These are phyloP conservation scores for Aspergillus candidus DNA, from an alignment of 2,329 filamentous ascomycete species.

Conservation along the genomic window DNA sequence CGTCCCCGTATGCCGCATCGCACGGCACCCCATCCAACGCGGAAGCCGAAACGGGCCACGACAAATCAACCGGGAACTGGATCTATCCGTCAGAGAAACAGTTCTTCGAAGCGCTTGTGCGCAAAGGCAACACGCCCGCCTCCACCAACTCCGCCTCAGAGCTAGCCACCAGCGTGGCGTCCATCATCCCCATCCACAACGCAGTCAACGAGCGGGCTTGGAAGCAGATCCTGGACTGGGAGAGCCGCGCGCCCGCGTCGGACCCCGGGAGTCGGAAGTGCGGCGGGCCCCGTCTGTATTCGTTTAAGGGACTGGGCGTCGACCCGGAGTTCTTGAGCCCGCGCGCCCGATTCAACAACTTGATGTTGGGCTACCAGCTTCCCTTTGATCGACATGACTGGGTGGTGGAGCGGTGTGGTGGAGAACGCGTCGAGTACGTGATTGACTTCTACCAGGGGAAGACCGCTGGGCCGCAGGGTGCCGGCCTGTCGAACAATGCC, in stretches of 20 bases:
- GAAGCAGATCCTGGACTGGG: conserved; percentile 87
- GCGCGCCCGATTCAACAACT: conserved; percentile 71
- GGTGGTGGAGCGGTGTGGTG: conserved; percentile 86
- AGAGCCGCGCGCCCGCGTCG: conserved; percentile 56
- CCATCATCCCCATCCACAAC: conserved; percentile 95
- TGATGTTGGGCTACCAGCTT: conserved; percentile 71
- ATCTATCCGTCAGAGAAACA: conserved; percentile 94
- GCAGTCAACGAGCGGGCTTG: conserved; percentile 96
- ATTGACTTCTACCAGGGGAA: conserved; percentile 95
- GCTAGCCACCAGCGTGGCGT: conserved; percentile 69
- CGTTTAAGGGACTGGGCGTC: conserved; percentile 63
- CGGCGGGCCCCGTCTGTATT: conserved; percentile 73
- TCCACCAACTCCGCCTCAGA: conserved; percentile 36
- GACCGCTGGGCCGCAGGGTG: conserved; percentile 28
- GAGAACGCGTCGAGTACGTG: conserved; percentile 73
- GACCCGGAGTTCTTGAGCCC: conserved; percentile 62
- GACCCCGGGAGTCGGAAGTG: conserved; percentile 58
- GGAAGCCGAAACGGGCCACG: conserved; percentile 69
- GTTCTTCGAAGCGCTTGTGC: conserved; percentile 95
- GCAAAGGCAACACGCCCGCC: conserved; percentile 73
- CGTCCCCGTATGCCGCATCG: conserved; percentile 31
- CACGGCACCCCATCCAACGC: conserved; percentile 57
- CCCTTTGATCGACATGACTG: conserved; percentile 97
- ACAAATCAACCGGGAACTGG: conserved; percentile 75
- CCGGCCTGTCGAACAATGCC: conserved; percentile 27